A percentile compares a stretch with the other conserved stretches of the same genome.
Conservation (phyloP, 768 basidiomycete species). For the Gymnopilus junonius region DNA sequence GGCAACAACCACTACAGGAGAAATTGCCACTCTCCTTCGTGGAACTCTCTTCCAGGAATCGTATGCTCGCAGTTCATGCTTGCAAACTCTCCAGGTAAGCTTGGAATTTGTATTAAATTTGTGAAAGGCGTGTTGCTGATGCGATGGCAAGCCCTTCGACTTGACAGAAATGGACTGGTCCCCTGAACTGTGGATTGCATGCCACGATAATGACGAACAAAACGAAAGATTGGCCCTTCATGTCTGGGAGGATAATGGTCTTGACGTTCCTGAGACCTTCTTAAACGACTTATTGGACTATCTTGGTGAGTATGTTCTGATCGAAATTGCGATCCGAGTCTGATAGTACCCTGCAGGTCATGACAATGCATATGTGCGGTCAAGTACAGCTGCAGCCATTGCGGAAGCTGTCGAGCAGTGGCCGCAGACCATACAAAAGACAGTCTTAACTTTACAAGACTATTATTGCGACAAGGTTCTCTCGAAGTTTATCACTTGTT, state of each 20-base stretch:
- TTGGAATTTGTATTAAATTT: not conserved
- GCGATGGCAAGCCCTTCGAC: conserved; percentile 77
- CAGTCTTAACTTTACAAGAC: conserved; percentile 59
- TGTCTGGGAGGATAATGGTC: conserved; percentile 95
- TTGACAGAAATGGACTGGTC: conserved; percentile 95
- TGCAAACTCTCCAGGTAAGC: conserved; percentile 87
- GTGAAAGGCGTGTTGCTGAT: conserved; percentile 4
- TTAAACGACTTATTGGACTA: conserved; percentile 61
- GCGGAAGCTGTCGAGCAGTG: conserved; percentile 77
- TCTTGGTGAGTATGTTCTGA: conserved; percentile 56
- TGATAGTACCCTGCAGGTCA: conserved; percentile 55
- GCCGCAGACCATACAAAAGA: conserved; percentile 56
- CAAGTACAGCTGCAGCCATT: conserved; percentile 70
- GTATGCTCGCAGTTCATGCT: conserved; percentile 83
- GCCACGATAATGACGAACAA: conserved; percentile 86
- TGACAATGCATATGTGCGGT: conserved; percentile 79
- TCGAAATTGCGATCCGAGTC: not conserved
- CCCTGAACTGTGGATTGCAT: conserved; percentile 84
- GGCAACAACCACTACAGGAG: conserved; percentile 60
- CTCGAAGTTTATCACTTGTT: not conserved
- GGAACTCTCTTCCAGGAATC: conserved; percentile 87
- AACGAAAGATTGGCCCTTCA: conserved; percentile 81
- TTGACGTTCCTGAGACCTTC: conserved; percentile 79
- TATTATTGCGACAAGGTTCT: conserved; percentile 85
- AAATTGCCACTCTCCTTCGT: conserved; percentile 66